Percentiles rank a stretch among this genome's conserved stretches.
These are phyloP conservation scores for Coemansia nantahalensis DNA, from an alignment of 192 early-diverging fungal genomes.

Conservation along the genomic window DNA sequence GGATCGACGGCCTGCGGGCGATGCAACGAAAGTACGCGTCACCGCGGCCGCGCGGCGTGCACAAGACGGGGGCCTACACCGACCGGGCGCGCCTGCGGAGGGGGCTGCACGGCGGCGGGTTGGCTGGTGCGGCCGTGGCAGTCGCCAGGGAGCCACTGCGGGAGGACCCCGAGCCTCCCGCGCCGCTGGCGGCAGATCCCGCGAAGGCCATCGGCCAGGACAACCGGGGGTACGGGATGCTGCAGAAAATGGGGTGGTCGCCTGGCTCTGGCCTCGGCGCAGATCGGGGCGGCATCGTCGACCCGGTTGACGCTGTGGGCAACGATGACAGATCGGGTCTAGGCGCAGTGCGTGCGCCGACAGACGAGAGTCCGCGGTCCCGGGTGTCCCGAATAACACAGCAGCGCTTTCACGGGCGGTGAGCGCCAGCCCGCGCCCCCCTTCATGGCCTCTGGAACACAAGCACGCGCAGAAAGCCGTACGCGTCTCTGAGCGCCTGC, in stretches of 20 bases:
- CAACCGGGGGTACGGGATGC: conserved; percentile 33
- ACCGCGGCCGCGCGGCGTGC: not conserved
- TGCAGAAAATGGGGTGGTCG: conserved; percentile 46
- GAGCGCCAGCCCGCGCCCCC: not conserved
- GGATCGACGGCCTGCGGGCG: conserved; percentile 18
- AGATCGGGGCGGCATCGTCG: conserved; percentile 15
- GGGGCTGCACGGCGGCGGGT: conserved; percentile 1
- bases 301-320: conserved; percentile 20
- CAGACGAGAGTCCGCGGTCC: conserved; percentile 6
- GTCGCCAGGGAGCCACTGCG: not conserved
- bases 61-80: conserved; percentile 10
- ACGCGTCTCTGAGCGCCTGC: conserved; percentile 40
- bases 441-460: conserved; percentile 27
- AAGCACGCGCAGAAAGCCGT: conserved; percentile 60
- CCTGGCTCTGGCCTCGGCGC: conserved; percentile 43
- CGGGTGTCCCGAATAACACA: conserved; percentile 21
- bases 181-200: too few species aligned
- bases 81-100: conserved; percentile 30
- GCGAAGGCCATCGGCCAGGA: conserved; percentile 6
- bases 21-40: conserved; percentile 22
- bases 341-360: conserved; percentile 5
- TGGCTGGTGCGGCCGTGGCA: not conserved
- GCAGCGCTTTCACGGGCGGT: conserved; percentile 22
- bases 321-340: conserved; percentile 28
- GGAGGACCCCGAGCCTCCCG: not conserved